Evolutionary conservation across 1,284 basidiomycete species (phyloP), one percentile per base, ranked within the genome.

Genomic region (Sphagnurus paluster): DNA sequence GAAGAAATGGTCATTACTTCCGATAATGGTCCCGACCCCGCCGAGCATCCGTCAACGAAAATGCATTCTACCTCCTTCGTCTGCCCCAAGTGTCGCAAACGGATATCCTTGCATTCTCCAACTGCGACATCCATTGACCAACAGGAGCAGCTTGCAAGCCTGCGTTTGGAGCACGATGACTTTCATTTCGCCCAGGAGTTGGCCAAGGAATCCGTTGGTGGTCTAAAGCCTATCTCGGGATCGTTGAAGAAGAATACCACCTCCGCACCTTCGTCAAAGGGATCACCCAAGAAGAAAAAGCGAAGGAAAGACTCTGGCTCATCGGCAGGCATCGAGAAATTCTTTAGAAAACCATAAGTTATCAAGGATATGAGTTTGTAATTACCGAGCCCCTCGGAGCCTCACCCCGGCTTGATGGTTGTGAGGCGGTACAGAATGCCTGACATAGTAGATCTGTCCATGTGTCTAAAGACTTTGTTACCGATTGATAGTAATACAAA

Each of bases 111-210:
- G n/a, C 41, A 49, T 20, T 49, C 66, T 50, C 54, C 52, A 33
- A 56, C 20, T 48, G 2, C 19, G 35, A 50, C 36, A 38, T 56
- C 39, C 47, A 49, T 50, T 38, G 39, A 46, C 46, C 46, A 36
- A 44, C 59, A 61, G 25, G 61, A 62, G 25, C 64, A 67, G 37
- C 58, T 90, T 29, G 66, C 66, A 4, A 68, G 59, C 44, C 62
- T 86, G 41, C 79, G 75, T 46, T 65, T 76, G 56, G 93, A 95
- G 61, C 93, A 96, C 56, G 76, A 81, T 36, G 93, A 96, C 66
- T 94, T 82, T 64, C 93, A 96, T 64, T 82, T 92, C 56, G 93
- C 93, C 1, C 75, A 84, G 58, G 84, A 90, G 44, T 62, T 95
- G 39, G 77, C 83, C 11, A 68, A 63, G 10, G 65, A 66, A n/a